Conservation (phyloP, 2,329 filamentous ascomycete species). For the Rutstroemia sydowiana region DNA sequence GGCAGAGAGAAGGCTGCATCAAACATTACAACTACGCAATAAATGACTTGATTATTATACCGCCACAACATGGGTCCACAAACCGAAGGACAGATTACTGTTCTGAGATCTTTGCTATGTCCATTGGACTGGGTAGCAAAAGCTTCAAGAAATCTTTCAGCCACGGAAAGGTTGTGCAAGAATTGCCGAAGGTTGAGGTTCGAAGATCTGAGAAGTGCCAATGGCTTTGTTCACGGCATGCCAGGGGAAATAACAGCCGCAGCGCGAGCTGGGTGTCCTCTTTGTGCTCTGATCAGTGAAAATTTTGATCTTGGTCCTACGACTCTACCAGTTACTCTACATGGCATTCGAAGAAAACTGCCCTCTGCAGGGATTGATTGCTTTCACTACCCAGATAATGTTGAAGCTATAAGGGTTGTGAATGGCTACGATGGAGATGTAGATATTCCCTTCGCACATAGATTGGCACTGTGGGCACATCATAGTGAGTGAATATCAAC, state of each 20-base stretch:
- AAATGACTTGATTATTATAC: too few relatives aligned
- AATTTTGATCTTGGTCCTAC: not conserved
- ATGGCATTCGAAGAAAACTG: not conserved
- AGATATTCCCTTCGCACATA: not conserved
- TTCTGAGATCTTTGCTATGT: too few relatives aligned
- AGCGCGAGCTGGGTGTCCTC: not conserved
- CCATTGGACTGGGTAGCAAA: too few relatives aligned
- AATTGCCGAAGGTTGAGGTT: not conserved
- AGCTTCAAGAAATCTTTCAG: too few relatives aligned
- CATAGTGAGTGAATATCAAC: not conserved
- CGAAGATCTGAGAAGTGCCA: not conserved
- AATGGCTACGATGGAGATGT: not conserved
- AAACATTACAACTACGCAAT: too few relatives aligned
- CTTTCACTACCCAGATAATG: not conserved
- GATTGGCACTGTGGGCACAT: not conserved
- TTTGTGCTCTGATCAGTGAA: not conserved
- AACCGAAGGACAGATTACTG: too few relatives aligned
- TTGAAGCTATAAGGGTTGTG: not conserved
- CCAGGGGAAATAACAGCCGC: not conserved
- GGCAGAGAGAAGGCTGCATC: too few relatives aligned
- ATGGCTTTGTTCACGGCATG: not conserved
- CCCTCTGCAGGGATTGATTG: not conserved
- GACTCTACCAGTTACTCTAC: not conserved
- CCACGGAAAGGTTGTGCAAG: not conserved
- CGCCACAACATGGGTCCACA: too few relatives aligned